Evolutionary conservation across 495 filamentous ascomycete species (phyloP), one percentile per base, ranked within the genome.

Genomic region (Penicillium desertorum): DNA sequence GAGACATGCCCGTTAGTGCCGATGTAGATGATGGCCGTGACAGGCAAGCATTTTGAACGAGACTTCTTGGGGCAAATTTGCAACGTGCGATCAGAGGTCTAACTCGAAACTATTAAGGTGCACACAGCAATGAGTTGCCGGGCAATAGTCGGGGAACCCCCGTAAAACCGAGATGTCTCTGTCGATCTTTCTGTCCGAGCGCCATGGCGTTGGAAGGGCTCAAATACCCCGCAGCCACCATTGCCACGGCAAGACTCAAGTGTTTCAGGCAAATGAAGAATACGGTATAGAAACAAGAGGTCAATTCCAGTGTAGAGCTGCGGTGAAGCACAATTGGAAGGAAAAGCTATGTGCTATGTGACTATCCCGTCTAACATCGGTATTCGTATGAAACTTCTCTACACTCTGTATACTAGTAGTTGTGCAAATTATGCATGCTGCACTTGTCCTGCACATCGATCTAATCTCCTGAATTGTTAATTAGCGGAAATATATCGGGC

Each of bases 41-140:
- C 42, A 2, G 62, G 62, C 6, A 55, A 0, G 54, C 14, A 16
- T 62, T 73, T 67, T 68, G 73, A 4, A 70, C 72, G 43, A 79
- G 50, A 1, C 70, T 37, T 4, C 0, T 37, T 44, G 11, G 65
- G 63, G 14, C 65, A 63, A 25, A 66, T 30, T 30, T 57, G 49
- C 5, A 44, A 4, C 6, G 58, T 39, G 7, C 22, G 45, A 5
- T 23, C 29, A 20, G 62, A 32, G 27, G 62, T 64, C 34, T 62
- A 23, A 11, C 29, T 23, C 0, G 66, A 63, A 23, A 71, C 34
- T 3, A 59, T 39, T 1, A 20, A 62, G 1, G 7, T 9, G 27
- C 25, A 37, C 20, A 57, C 20, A 3, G 48, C 34, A 19, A 65
- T 19, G 7, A 54, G 30, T 46, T 56, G 57, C 10, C 56, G 58